phyloP scores from a whole-genome alignment of 2,329 filamentous ascomycete genomes.

The Eutypella sp. region DNA sequence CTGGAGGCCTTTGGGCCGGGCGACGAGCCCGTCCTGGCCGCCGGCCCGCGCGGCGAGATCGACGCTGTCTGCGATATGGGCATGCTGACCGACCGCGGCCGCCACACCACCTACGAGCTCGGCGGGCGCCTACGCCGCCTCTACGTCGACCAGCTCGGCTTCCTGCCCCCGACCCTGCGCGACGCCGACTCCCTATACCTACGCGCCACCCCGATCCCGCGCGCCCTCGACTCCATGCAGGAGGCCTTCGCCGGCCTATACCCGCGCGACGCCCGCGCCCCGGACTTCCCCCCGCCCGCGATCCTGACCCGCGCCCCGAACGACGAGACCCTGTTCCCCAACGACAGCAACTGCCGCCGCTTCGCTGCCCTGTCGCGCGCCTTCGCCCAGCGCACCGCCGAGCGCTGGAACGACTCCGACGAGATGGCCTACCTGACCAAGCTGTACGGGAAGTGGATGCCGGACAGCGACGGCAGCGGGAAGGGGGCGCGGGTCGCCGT shows the following conservation, averaged over 20 bases:
- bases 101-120: conserved; percentile 65
- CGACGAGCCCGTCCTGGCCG: conserved; percentile 65
- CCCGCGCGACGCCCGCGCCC: conserved; percentile 43
- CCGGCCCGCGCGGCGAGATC: conserved; percentile 63
- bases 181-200: conserved; percentile 61
- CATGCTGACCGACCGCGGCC: conserved; percentile 70
- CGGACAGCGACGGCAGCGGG: conserved; percentile 34
- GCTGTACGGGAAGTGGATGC: conserved; percentile 81
- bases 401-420: conserved; percentile 67
- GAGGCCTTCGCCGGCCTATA: conserved; percentile 73
- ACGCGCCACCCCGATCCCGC: conserved; percentile 67
- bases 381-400: conserved; percentile 67
- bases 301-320: conserved; percentile 60
- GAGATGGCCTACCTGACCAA: conserved; percentile 83
- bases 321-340: conserved; percentile 78
- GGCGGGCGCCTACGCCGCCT: conserved; percentile 64
- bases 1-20: conserved; percentile 75
- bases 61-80: conserved; percentile 77
- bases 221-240: conserved; percentile 73
- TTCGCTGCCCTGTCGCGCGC: conserved; percentile 65
- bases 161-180: conserved; percentile 56
- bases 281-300: conserved; percentile 53
- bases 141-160: conserved; percentile 70
- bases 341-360: conserved; percentile 67
- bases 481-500: conserved; percentile 66